These are phyloP conservation scores for Zymoseptoria crescenta DNA, from an alignment of 2,329 filamentous ascomycete species.

Conservation along the genomic window DNA sequence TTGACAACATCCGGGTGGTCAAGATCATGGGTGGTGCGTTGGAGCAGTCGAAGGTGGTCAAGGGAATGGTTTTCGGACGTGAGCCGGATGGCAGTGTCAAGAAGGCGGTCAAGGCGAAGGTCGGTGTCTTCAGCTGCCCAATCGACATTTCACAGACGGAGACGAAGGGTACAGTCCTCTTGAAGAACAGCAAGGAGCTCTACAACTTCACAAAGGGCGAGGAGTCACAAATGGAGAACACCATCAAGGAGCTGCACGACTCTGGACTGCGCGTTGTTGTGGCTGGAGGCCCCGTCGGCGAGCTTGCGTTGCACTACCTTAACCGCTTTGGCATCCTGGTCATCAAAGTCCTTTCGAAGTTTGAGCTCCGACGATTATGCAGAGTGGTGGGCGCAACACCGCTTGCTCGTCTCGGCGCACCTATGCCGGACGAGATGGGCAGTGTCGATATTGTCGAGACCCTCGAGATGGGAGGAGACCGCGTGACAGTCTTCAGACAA, in stretches of 20 bases:
- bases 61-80: constrained; percentile 96
- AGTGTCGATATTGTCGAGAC: constrained; percentile 92
- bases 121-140: constrained; percentile 91
- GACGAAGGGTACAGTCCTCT: constrained; percentile 93
- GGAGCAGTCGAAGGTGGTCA: constrained; percentile 88
- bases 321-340: constrained; percentile 94
- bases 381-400: constrained; percentile 93
- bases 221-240: constrained; percentile 79
- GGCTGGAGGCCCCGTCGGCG: constrained; percentile 87
- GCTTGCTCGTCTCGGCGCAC: constrained; percentile 87
- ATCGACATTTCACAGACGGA: constrained; percentile 95
- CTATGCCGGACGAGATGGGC: constrained; percentile 99
- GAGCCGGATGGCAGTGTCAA: constrained; percentile 86
- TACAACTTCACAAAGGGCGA: constrained; percentile 97
- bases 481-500: constrained; percentile 96
- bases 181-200: constrained; percentile 98
- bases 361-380: constrained; percentile 89
- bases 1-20: constrained; percentile 96
- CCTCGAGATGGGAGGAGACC: constrained; percentile 92
- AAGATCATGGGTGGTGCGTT: constrained; percentile 99
- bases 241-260: constrained; percentile 93
- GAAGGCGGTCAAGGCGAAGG: constrained; percentile 87
- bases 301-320: constrained; percentile 93
- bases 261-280: constrained; percentile 86
- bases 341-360: constrained; percentile 96